These are phyloP conservation scores for Fusarium paranaense DNA, from an alignment of 2,329 filamentous ascomycete genomes.

Conservation along the genomic window DNA sequence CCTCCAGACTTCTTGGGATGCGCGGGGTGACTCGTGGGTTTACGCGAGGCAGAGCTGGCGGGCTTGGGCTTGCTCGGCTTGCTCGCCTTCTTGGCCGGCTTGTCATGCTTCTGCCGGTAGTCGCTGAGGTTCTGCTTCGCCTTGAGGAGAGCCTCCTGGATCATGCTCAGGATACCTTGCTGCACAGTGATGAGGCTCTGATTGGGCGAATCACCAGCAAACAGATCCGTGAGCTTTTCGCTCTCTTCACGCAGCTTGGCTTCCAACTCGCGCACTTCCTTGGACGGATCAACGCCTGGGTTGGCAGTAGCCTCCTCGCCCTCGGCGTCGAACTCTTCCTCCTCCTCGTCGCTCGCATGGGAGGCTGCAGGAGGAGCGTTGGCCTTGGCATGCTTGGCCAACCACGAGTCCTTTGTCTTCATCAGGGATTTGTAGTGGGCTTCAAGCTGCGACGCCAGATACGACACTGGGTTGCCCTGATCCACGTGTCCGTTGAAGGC, in stretches of 20 bases:
- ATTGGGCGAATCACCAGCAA: conserved; percentile 63
- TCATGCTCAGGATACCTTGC: conserved; percentile 70
- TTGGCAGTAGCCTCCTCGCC: conserved; percentile 57
- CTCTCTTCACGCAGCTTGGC: conserved; percentile 67
- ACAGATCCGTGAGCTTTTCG: conserved; percentile 66
- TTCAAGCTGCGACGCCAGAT: conserved; percentile 78
- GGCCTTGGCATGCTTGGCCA: conserved; percentile 76
- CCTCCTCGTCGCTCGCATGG: conserved; percentile 78
- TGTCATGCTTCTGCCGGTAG: conserved; percentile 63
- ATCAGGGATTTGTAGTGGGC: conserved; percentile 81
- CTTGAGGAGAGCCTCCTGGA: conserved; percentile 79
- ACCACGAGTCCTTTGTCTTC: conserved; percentile 83
- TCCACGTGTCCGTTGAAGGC: conserved; percentile 79
- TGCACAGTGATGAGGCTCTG: conserved; percentile 66
- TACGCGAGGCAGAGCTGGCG: conserved; percentile 54
- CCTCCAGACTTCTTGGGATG: conserved; percentile 52
- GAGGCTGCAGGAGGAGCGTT: conserved; percentile 68
- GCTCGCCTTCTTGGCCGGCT: conserved; percentile 67
- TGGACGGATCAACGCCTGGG: conserved; percentile 55
- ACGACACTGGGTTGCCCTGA: conserved; percentile 76
- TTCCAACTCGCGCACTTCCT: conserved; percentile 63
- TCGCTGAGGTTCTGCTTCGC: conserved; percentile 74
- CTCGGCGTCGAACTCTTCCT: conserved; percentile 73
- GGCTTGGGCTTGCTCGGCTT: conserved; percentile 68
- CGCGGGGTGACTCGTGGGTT: conserved; percentile 51